These are phyloP conservation scores for Fusarium duplospermum DNA, from an alignment of 2,329 filamentous ascomycete genomes.

Conservation along the genomic window DNA sequence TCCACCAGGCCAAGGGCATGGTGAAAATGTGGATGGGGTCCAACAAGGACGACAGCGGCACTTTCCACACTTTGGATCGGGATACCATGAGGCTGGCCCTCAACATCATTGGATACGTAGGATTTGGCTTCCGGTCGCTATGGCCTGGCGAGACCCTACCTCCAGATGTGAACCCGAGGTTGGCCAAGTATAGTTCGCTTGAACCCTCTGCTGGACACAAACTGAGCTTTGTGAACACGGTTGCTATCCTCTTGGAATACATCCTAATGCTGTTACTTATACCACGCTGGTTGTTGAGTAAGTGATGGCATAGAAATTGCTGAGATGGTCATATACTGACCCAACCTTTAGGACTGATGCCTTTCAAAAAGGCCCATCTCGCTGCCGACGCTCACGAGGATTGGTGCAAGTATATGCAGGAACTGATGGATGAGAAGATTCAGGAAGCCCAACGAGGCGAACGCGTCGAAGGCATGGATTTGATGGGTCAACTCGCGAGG, in stretches of 20 bases:
- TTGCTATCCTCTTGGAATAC: constrained; percentile 71
- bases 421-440: constrained; percentile 73
- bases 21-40: constrained; percentile 66
- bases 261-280: constrained; percentile 71
- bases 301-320: constrained; percentile 32
- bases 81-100: constrained; percentile 74
- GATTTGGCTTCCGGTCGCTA: constrained; percentile 72
- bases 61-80: constrained; percentile 66
- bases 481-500: constrained; percentile 63
- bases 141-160: constrained; percentile 72
- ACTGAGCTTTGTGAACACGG: constrained; percentile 73
- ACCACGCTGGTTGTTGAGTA: constrained; percentile 67
- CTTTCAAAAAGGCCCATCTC: constrained; percentile 62
- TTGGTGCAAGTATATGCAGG: constrained; percentile 76
- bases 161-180: constrained; percentile 55
- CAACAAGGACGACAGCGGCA: constrained; percentile 44
- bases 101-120: constrained; percentile 73
- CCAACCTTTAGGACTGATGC: constrained; percentile 53
- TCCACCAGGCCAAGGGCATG: constrained; percentile 72
- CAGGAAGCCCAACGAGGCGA: constrained; percentile 53
- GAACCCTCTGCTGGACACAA: constrained; percentile 64
- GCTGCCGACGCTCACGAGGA: constrained; percentile 69
- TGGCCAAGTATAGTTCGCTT: constrained; percentile 61
- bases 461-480: constrained; percentile 60
- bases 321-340: constrained; percentile 12